A percentile compares a stretch with the other conserved stretches of the same genome.
These are phyloP conservation scores for Phytophthora lateralis DNA, from an alignment of 352 stramenopile species.

Conservation along the genomic window DNA sequence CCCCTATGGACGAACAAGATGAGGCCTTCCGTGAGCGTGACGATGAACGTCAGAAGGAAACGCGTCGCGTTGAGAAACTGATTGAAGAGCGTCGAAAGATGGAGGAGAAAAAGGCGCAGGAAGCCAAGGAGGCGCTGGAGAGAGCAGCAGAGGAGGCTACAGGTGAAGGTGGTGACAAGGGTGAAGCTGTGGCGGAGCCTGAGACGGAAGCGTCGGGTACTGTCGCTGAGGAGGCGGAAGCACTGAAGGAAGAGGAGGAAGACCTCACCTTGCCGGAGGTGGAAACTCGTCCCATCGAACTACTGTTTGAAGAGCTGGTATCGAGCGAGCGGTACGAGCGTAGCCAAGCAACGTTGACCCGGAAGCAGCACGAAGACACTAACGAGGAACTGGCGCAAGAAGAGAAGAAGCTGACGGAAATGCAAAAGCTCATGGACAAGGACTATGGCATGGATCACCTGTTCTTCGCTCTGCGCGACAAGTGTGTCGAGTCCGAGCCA, in stretches of 20 bases:
- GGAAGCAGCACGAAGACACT: conserved; percentile 50
- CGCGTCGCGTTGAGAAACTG: conserved; percentile 54
- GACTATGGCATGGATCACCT: conserved; percentile 68
- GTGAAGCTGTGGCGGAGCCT: conserved; percentile 12
- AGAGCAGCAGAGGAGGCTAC: conserved; percentile 17
- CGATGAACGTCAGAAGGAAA: conserved; percentile 56
- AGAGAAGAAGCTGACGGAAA: conserved; percentile 39
- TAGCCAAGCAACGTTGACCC: conserved; percentile 47
- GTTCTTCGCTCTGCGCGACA: conserved; percentile 69
- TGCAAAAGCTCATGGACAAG: conserved; percentile 49
- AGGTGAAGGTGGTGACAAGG: conserved; percentile 9
- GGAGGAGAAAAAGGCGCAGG: conserved; percentile 32
- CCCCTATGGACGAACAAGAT: conserved; percentile 55
- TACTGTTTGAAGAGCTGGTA: conserved; percentile 59
- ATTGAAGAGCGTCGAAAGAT: conserved; percentile 52
- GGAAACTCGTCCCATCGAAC: conserved; percentile 62
- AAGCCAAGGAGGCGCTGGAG: conserved; percentile 39
- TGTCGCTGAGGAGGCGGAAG: conserved; percentile 14
- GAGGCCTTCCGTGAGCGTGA: conserved; percentile 56
- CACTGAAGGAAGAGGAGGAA: conserved; percentile 30
- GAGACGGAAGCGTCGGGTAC: conserved; percentile 16
- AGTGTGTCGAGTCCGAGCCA: conserved; percentile 70
- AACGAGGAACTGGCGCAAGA: conserved; percentile 42
- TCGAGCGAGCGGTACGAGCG: conserved; percentile 52
- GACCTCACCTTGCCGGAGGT: conserved; percentile 55